Evolutionary conservation across 306 rosid genomes (phyloP).

Genomic region (Crataegus laevigata): DNA sequence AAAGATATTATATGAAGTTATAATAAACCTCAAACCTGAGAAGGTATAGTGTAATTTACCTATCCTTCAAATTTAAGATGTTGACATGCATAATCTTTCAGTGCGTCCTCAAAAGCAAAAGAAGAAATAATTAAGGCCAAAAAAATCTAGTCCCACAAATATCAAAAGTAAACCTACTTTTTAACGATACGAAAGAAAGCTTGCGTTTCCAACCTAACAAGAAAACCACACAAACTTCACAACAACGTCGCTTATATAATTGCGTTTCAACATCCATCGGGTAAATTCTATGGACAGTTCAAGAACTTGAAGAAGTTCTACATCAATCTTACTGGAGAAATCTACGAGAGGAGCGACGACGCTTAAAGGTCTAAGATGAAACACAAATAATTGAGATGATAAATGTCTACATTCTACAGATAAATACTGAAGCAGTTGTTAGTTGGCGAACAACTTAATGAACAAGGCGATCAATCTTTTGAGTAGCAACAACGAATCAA

Average conservation of each 20-base stretch:
- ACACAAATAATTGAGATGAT: background rate
- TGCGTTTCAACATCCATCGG: background rate
- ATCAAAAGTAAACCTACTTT: constrained; percentile 45
- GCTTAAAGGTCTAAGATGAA: background rate
- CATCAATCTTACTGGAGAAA: background rate
- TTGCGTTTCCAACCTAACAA: constrained; percentile 2
- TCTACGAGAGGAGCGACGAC: background rate
- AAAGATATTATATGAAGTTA: too few species aligned
- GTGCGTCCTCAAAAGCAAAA: constrained; percentile 7
- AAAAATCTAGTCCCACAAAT: constrained; percentile 15
- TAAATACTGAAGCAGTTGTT: background rate
- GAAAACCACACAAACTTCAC: background rate
- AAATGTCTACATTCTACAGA: background rate
- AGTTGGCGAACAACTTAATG: background rate
- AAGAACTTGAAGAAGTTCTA: background rate
- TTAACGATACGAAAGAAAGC: constrained; percentile 21
- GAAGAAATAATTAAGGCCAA: background rate
- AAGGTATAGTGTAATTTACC: too few species aligned
- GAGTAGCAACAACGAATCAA: background rate
- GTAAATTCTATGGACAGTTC: background rate
- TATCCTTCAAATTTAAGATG: background rate
- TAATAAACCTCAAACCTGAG: too few species aligned
- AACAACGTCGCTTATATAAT: background rate
- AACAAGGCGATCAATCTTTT: background rate
- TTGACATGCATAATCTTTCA: constrained; percentile 21